Evolutionary conservation across 2,329 filamentous ascomycete species (phyloP).

Genomic region (Aspergillus ustus): DNA sequence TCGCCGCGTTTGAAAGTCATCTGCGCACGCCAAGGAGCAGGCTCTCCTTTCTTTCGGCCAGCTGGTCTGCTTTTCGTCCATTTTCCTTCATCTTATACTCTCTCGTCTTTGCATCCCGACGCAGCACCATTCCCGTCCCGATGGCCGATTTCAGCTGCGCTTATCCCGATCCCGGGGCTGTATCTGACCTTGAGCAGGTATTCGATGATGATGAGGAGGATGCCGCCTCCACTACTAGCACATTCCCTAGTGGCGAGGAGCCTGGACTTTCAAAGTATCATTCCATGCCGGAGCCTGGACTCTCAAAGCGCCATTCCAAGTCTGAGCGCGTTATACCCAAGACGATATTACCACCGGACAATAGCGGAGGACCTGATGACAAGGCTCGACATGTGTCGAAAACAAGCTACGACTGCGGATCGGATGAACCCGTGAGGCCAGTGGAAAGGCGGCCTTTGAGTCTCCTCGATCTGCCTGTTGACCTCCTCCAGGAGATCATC

Average conservation of each 20-base stretch:
- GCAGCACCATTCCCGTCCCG: constrained; percentile 13
- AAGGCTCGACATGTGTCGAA: background rate
- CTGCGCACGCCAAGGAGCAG: constrained; percentile 8
- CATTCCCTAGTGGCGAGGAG: constrained; percentile 26
- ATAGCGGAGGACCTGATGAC: background rate
- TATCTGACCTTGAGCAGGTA: constrained; percentile 28
- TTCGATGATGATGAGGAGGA: constrained; percentile 40
- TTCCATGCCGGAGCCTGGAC: constrained; percentile 13
- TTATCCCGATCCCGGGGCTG: constrained; percentile 29
- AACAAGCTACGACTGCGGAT: constrained; percentile 3
- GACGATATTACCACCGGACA: background rate
- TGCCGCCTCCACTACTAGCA: constrained; percentile 33
- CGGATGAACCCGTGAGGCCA: background rate
- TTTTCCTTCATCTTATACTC: background rate
- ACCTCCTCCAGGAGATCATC: constrained; percentile 77
- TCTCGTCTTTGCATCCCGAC: background rate
- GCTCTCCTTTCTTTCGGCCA: background rate
- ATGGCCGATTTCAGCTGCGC: constrained; percentile 34
- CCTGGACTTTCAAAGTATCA: constrained; percentile 15
- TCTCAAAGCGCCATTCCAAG: background rate
- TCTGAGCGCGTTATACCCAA: background rate
- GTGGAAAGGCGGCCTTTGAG: constrained; percentile 59
- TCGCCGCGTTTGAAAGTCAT: constrained; percentile 8
- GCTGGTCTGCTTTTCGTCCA: constrained; percentile 5
- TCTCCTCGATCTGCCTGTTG: constrained; percentile 75